These are phyloP conservation scores for Candida patagonica DNA, from an alignment of 805 yeast genomes.

Conservation along the genomic window DNA sequence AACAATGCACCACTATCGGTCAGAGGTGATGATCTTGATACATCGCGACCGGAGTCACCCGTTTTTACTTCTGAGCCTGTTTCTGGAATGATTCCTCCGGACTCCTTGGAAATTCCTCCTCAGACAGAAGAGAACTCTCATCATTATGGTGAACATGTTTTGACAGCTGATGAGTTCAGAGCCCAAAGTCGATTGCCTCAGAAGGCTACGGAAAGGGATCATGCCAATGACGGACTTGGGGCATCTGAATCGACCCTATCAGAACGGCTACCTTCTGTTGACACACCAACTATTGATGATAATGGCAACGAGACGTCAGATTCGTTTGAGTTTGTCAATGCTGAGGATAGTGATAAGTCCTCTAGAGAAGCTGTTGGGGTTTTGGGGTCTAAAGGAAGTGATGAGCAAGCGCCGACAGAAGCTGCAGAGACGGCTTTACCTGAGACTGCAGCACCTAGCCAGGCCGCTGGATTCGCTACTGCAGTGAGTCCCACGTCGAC, in stretches of 20 bases:
- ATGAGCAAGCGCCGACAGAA: neutral
- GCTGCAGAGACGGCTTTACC: neutral
- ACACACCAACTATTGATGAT: slow-evolving; percentile 6
- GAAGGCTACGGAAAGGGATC: neutral
- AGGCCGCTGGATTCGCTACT: neutral
- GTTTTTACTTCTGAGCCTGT: slow-evolving; percentile 27
- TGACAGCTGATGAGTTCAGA: slow-evolving; percentile 2
- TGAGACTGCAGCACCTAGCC: neutral
- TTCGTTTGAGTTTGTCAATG: slow-evolving; percentile 30
- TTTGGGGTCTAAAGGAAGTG: neutral
- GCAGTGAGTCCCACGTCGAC: neutral
- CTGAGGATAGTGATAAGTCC: slow-evolving; percentile 16
- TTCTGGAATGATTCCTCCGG: slow-evolving; percentile 24
- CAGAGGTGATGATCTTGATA: slow-evolving; percentile 57
- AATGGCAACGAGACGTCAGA: slow-evolving; percentile 11
- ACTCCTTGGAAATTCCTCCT: slow-evolving; percentile 8
- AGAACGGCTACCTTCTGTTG: slow-evolving; percentile 2
- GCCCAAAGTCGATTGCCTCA: neutral
- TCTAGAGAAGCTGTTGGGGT: neutral
- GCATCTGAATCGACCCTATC: neutral
- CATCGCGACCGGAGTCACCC: slow-evolving; percentile 35
- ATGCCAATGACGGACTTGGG: neutral
- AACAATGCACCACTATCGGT: slow-evolving; percentile 89
- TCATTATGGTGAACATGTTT: slow-evolving; percentile 1
- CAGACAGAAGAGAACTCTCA: neutral